Conservation (phyloP, 108 stramenopile species). For the Skeletonema costatum region DNA sequence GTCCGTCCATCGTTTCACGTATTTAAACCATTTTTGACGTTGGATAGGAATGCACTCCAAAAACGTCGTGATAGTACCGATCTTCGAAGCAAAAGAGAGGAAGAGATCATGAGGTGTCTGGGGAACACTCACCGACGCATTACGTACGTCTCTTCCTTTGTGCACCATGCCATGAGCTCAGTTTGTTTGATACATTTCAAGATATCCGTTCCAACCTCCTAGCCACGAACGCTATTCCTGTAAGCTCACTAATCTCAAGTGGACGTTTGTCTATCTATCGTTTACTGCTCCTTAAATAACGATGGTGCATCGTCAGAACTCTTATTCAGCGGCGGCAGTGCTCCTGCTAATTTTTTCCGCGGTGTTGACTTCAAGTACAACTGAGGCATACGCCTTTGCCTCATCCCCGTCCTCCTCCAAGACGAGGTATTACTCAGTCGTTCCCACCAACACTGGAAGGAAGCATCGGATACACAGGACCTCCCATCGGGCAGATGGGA, state of each 20-base stretch:
- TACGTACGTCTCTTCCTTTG: background rate
- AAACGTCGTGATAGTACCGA: background rate
- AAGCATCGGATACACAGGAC: background rate
- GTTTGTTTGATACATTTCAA: background rate
- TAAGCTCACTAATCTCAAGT: background rate
- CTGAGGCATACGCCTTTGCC: conserved; percentile 1
- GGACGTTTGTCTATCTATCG: background rate
- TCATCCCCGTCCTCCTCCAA: background rate
- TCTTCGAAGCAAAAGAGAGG: background rate
- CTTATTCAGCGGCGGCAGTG: background rate
- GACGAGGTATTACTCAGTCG: background rate
- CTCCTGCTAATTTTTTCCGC: background rate
- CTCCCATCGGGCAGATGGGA: background rate
- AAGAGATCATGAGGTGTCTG: background rate
- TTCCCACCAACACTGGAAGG: background rate
- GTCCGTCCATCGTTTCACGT: too few relatives aligned
- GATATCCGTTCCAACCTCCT: background rate
- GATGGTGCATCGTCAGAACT: background rate
- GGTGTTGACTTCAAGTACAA: background rate
- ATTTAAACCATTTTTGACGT: background rate
- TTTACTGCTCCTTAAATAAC: background rate
- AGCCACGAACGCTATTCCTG: background rate
- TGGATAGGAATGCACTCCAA: background rate
- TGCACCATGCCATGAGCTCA: background rate
- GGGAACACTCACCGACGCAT: background rate